Percentiles rank a stretch among this genome's conserved stretches.
Conservation (phyloP, 768 basidiomycete genomes). For the Mrakia blollopis region DNA sequence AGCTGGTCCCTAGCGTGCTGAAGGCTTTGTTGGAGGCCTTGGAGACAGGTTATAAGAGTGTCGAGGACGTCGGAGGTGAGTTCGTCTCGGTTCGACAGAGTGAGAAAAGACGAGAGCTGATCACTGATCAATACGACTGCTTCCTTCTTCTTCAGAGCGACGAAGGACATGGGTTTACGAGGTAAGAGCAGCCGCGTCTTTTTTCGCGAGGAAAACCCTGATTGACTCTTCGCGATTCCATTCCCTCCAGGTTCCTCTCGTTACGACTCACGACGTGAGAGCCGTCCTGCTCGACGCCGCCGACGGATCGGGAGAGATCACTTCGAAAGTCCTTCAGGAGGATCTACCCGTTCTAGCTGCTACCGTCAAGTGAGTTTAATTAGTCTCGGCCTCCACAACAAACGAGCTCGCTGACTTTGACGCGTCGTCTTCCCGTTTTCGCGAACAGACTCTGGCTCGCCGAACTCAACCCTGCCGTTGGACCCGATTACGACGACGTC, state of each 20-base stretch:
- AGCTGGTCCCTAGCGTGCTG: slow-evolving; percentile 20
- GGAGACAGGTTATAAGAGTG: slow-evolving; percentile 1
- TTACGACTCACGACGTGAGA: slow-evolving; percentile 21
- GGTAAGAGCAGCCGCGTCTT: neutral
- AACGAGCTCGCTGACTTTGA: neutral
- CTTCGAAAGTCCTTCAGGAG: slow-evolving; percentile 10
- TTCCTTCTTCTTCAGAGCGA: slow-evolving; percentile 2
- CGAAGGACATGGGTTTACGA: slow-evolving; percentile 32
- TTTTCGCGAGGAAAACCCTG: neutral
- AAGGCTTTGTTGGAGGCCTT: slow-evolving; percentile 17
- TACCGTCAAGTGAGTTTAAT: slow-evolving; percentile 13
- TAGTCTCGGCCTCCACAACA: too few species aligned
- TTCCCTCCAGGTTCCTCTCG: slow-evolving; percentile 18
- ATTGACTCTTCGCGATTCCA: neutral
- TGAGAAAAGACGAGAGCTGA: neutral
- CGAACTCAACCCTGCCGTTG: slow-evolving; percentile 20
- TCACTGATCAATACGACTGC: too few species aligned
- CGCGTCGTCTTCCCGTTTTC: neutral
- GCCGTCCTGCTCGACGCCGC: slow-evolving; percentile 13
- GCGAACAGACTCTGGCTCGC: slow-evolving; percentile 11
- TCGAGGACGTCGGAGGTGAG: slow-evolving; percentile 21
- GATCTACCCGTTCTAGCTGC: slow-evolving; percentile 28
- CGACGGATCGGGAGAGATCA: slow-evolving; percentile 9
- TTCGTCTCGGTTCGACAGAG: neutral
- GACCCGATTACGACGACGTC: slow-evolving; percentile 31